Conservation (phyloP, 2,329 filamentous ascomycete species). For the Ophiognomonia clavigignenti-juglandacearum region DNA sequence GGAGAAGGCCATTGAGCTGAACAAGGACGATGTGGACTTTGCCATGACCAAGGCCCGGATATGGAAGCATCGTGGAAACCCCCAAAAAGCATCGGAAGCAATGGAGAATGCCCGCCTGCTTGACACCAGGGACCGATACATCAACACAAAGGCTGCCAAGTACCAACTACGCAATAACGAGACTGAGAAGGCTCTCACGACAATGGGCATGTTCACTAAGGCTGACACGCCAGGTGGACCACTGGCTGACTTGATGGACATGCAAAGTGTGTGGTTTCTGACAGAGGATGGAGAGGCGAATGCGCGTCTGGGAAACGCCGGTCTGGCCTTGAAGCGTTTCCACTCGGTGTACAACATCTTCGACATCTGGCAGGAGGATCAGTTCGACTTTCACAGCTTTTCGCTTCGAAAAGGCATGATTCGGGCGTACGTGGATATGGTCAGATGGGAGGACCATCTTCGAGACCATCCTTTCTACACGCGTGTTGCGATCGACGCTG, state of each 20-base stretch:
- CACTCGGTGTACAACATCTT: conserved; percentile 88
- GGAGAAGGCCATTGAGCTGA: conserved; percentile 75
- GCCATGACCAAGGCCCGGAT: conserved; percentile 94
- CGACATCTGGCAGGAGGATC: conserved; percentile 95
- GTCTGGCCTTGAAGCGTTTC: conserved; percentile 87
- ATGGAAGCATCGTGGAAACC: conserved; percentile 83
- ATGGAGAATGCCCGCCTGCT: conserved; percentile 86
- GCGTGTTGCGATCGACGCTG: conserved; percentile 73
- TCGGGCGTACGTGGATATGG: conserved; percentile 90
- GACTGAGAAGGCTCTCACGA: conserved; percentile 78
- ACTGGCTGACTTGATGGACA: conserved; percentile 86
- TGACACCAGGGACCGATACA: conserved; percentile 89
- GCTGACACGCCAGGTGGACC: conserved; percentile 86
- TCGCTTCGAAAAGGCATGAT: conserved; percentile 96
- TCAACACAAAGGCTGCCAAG: conserved; percentile 97
- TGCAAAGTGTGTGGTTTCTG: conserved; percentile 98
- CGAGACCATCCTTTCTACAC: conserved; percentile 92
- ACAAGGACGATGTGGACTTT: conserved; percentile 81
- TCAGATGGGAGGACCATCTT: conserved; percentile 89
- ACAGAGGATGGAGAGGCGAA: conserved; percentile 93
- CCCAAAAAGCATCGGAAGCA: conserved; percentile 71
- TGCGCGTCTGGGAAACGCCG: conserved; percentile 73
- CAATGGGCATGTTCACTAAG: conserved; percentile 89
- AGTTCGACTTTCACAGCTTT: conserved; percentile 98
- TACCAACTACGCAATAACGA: conserved; percentile 93